Base-by-base conservation (phyloP, 192 early-diverging fungal species). In the Gigaspora rosea region DNA sequence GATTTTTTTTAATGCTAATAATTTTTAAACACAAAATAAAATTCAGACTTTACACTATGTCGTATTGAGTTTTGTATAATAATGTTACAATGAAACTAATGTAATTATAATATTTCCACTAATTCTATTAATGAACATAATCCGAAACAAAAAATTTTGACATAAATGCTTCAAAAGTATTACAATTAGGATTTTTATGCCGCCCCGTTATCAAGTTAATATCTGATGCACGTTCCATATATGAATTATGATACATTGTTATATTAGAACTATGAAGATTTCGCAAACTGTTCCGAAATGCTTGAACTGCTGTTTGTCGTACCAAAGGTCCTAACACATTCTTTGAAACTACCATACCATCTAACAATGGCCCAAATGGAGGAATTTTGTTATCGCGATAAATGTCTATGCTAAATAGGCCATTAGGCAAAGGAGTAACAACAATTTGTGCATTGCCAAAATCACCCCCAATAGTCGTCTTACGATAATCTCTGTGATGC, bases 391-490 rank as follows among this genome's bases (percentile, higher is more conserved):
- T 73, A 51, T 85, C 83, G 3, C 83, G 81, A 41, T 80, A 78
- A 27, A 85, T 62, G 22, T 90, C 80, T 1, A 94, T 80, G 13
- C 88, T 69, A 54, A 87, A 92, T 15, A 93, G 16, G 13, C 89
- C 92, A 46, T 93, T 89, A 32, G 85, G 79, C 11, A 94, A 82
- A 2, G 97, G 97, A 2, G 92, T 93, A 6, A 99, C 89, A 48
- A 95, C 87, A 52, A 99, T 98, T 76, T 95, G 90, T 1, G 94
- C 96, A 74, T 99, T 99, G 36, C 96, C 97, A 86, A 98, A 99
- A 81, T 98, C 97, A 64, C 97, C 97, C 5, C 94, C 94, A 63
- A 99, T 98, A 0, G 97, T 99, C 48, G 88, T 88, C 20, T 89
- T 88, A 41, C 92, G 85, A 80, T 97, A 99, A 47, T 94, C 91